Percentiles rank a stretch among this genome's conserved stretches.
Evolutionary conservation across 2,329 filamentous ascomycete genomes (phyloP).

Genomic region (Talaromyces verruculosus): DNA sequence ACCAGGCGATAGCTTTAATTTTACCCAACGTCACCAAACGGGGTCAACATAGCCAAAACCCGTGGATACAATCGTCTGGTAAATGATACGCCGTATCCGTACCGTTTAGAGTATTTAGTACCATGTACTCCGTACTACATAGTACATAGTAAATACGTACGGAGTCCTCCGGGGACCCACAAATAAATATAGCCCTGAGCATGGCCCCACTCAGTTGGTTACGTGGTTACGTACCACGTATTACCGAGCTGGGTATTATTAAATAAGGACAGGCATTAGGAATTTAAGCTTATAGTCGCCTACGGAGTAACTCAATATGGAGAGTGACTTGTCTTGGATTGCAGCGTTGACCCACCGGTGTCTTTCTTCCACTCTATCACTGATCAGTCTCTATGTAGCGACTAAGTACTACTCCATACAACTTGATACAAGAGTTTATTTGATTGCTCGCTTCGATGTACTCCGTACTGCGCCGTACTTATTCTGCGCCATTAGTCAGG

Average conservation of each 20-base stretch:
- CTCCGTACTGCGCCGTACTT: conserved; percentile 9
- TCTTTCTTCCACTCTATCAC: neutral
- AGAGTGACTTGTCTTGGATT: conserved; percentile 3
- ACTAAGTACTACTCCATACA: neutral
- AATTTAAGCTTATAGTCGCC: conserved; percentile 12
- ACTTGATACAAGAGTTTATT: neutral
- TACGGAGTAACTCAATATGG: conserved; percentile 7
- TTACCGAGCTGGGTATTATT: neutral
- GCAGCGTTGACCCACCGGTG: conserved; percentile 9
- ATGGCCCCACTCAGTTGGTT: neutral
- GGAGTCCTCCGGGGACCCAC: neutral
- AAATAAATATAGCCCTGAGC: neutral
- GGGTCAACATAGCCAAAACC: conserved; percentile 10
- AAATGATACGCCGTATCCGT: neutral
- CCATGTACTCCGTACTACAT: too few relatives aligned
- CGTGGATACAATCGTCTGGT: neutral
- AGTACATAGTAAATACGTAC: neutral
- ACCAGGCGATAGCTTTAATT: neutral
- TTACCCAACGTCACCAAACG: conserved; percentile 17
- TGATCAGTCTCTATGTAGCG: neutral
- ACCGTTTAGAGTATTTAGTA: neutral
- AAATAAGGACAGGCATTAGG: conserved; percentile 5
- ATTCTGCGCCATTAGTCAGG: conserved; percentile 2
- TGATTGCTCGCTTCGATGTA: neutral
- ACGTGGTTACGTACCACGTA: neutral